Percentiles rank a stretch among this genome's conserved stretches.
Conservation (phyloP, 163 green algal species). For the Chloroidium sp. region DNA sequence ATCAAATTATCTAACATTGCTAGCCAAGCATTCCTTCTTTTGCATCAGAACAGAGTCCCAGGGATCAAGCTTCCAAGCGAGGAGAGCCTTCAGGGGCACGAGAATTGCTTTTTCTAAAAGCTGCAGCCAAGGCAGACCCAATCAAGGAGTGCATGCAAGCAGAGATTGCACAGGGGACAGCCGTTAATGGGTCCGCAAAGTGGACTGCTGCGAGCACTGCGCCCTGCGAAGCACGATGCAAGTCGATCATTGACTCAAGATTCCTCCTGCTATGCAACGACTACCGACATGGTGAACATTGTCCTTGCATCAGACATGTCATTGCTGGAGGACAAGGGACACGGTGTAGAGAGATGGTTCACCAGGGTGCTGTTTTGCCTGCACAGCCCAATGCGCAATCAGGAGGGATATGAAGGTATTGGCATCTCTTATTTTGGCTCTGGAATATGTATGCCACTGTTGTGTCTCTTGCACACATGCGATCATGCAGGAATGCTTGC, state of each 20-base stretch:
- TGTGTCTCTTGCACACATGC: no score
- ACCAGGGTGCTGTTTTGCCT: neutral
- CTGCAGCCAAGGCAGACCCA: slow-evolving; percentile 42
- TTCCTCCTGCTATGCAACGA: no score
- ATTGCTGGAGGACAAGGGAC: neutral
- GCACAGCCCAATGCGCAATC: neutral
- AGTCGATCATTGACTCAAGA: slow-evolving; percentile 18
- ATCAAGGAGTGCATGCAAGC: slow-evolving; percentile 64
- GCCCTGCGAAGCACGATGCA: slow-evolving; percentile 68
- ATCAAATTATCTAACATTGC: no score
- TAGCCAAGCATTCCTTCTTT: no score
- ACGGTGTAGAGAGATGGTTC: neutral
- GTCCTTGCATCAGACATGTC: neutral
- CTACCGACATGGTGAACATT: slow-evolving; percentile 11
- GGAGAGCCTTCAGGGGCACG: no score
- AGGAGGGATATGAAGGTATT: no score
- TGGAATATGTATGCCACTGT: no score
- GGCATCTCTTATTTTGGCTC: no score
- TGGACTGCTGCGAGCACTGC: slow-evolving; percentile 57
- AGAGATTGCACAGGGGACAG: slow-evolving; percentile 62
- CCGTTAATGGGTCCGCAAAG: slow-evolving; percentile 49
- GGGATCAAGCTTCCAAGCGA: no score
- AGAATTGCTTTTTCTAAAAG: no score
- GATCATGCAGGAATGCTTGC: no score
- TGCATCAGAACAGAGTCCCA: no score